A percentile compares a stretch with the other conserved stretches of the same genome.
These are phyloP conservation scores for Bipolaris cookei DNA, from an alignment of 2,329 filamentous ascomycete species.

Conservation along the genomic window DNA sequence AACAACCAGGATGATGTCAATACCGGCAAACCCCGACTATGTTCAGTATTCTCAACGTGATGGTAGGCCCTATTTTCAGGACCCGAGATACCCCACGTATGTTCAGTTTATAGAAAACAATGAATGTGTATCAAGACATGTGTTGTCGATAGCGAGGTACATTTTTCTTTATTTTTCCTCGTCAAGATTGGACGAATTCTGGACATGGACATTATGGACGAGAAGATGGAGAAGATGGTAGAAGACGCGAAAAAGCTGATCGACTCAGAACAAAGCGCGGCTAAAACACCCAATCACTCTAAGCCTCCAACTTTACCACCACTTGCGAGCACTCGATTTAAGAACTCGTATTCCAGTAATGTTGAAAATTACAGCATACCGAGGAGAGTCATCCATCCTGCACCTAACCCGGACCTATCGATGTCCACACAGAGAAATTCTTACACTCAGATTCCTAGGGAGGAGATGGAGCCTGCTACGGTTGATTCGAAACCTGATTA, in stretches of 20 bases:
- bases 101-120: not conserved
- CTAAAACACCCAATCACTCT: not conserved
- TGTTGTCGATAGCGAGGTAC: not conserved
- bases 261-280: not conserved
- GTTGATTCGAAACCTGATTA: not conserved
- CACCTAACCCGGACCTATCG: not conserved
- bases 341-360: not conserved
- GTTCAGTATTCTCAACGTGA: not conserved
- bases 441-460: not conserved
- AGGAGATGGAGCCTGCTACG: not conserved
- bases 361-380: not conserved
- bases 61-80: slow-evolving; percentile 4
- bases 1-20: not conserved
- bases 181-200: not conserved
- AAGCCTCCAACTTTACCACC: slow-evolving; percentile 1
- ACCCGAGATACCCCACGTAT: not conserved
- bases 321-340: not conserved
- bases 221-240: not conserved
- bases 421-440: not conserved
- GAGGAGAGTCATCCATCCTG: slow-evolving; percentile 1
- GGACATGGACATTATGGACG: not conserved
- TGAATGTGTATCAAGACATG: not conserved
- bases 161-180: not conserved
- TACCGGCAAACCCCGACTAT: not conserved
- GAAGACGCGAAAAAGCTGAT: not conserved